Conservation (phyloP, 345 rosid species). For the Rhodamnia argentea region DNA sequence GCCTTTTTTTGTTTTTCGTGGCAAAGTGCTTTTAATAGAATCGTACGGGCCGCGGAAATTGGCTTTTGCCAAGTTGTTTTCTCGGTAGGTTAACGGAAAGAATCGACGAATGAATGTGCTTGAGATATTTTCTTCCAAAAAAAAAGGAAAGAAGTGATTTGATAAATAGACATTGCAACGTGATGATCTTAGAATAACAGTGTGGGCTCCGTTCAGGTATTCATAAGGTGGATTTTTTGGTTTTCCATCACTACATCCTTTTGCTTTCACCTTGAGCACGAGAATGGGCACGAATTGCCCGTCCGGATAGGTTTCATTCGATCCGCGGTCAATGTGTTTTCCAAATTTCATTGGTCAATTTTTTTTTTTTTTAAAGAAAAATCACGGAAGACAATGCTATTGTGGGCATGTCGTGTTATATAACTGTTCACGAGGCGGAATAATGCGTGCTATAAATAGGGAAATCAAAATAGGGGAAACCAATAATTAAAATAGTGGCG, state of each 20-base stretch:
- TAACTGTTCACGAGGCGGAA: fast-evolving
- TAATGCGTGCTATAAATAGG: fast-evolving
- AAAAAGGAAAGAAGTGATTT: fast-evolving
- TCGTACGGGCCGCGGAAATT: background rate
- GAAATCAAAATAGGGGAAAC: background rate
- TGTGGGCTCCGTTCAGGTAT: fast-evolving
- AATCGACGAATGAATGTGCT: background rate
- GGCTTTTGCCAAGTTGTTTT: background rate
- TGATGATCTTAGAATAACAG: fast-evolving
- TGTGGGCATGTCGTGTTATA: fast-evolving
- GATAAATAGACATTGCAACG: background rate
- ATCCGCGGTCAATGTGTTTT: fast-evolving
- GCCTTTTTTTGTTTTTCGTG: background rate
- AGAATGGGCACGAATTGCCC: fast-evolving
- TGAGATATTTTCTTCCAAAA: too few species aligned
- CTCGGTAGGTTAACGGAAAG: too few species aligned
- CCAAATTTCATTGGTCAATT: background rate
- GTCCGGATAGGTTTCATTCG: fast-evolving
- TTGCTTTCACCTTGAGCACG: background rate
- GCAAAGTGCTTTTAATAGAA: background rate
- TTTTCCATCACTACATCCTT: background rate
- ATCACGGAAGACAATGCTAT: background rate
- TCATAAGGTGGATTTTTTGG: background rate
- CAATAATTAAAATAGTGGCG: background rate
- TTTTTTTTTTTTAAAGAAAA: background rate